Base-by-base conservation (phyloP, 129 eudicot genomes). In the Artemisia argyi region DNA sequence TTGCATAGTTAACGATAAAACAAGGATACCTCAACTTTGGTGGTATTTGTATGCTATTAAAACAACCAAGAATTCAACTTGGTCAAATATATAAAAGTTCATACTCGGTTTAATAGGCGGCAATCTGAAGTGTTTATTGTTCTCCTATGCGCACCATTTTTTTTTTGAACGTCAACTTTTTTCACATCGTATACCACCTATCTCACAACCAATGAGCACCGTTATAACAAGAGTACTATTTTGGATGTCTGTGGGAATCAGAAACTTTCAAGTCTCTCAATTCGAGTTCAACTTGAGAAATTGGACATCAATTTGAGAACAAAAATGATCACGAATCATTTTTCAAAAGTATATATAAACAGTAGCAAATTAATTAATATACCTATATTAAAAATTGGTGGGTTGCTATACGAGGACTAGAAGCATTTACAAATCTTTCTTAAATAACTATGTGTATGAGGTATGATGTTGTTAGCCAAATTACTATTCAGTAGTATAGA, bases 21-120 rank as follows among this genome's bases (percentile, higher is more conserved):
- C 47, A 67, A 67, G 50, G 18, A 8, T 69, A 63, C 50, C 53
- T 69, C 73, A 2, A 26, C 16, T 26, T 24, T 17, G 54, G 16
- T 51, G 73, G 48, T 68, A 20, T 26, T 26, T 59, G 42, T 52
- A 69, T 26, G 32, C 32, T 52, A 48, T 26, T 32, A 68, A 22
- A 49, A 28, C 62, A 53, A 28, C 30, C 62, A 28, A 69, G 4
- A 69, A 1, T 30, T 28, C 2, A 49, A 52, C 5, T 52, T 52
- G 62, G 50, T 30, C 26, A 69, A 30, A 53, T 30, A 69, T 52
- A 50, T 65, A 19, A 28, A 39, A 3, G 26, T 26, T 9, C 50
- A 28, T 0, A 69, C 0, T 52, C 3, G 6, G 30, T 61, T 61
- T 62, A 4, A 48, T 49, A 28, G 26, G 47, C 53, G 17, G 11